Evolutionary conservation across 352 stramenopile species (phyloP).

Genomic region (Phytophthora pseudosyringae): DNA sequence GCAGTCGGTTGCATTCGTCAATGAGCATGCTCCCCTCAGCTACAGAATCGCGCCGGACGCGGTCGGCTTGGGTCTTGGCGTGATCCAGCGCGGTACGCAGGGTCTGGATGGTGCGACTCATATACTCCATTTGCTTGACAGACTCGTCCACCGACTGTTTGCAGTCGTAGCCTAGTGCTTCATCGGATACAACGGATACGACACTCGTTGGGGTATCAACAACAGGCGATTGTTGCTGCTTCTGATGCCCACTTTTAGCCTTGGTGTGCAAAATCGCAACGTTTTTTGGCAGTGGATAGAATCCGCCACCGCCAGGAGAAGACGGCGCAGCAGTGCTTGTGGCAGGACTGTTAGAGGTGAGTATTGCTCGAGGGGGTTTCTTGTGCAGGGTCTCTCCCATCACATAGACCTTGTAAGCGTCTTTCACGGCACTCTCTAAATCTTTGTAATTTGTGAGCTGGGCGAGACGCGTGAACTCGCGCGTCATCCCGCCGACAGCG

Average conservation of each 20-base stretch:
- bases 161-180: conserved; percentile 72
- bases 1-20: conserved; percentile 80
- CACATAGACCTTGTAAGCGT: conserved; percentile 77
- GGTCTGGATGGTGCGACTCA: conserved; percentile 78
- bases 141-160: conserved; percentile 81
- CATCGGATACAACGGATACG: conserved; percentile 34
- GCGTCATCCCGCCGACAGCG: conserved; percentile 78
- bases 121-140: conserved; percentile 82
- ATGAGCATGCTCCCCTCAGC: conserved; percentile 80
- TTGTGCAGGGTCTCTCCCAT: conserved; percentile 74
- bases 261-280: conserved; percentile 1
- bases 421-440: conserved; percentile 80
- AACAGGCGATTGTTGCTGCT: conserved; percentile 9
- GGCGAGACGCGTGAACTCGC: conserved; percentile 72
- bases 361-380: conserved; percentile 50
- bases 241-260: conserved; percentile 9
- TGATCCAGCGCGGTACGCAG: conserved; percentile 68
- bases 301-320: conserved; percentile 29
- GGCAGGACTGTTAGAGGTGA: conserved; percentile 2
- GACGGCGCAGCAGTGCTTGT: conserved; percentile 6
- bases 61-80: conserved; percentile 70
- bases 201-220: neutral
- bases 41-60: conserved; percentile 74
- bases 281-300: conserved; percentile 33
- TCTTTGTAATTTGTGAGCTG: conserved; percentile 84